Evolutionary conservation across 106 monocot genomes (phyloP), one percentile per base, ranked within the genome.

Genomic region (Ottelia alismoides): DNA sequence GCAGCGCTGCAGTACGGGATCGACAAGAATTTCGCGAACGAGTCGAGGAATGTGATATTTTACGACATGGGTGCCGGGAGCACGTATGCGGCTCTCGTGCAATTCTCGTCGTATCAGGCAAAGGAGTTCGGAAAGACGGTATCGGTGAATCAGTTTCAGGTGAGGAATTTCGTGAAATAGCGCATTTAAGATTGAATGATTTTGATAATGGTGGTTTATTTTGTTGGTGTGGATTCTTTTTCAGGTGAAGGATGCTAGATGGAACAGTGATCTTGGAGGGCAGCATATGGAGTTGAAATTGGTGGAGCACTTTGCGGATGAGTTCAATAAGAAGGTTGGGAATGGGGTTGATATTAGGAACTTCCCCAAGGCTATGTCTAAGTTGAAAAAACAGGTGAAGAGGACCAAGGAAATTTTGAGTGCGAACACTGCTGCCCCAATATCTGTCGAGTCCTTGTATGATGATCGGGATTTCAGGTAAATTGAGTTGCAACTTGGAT

Each of bases 391-490:
- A 49, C 98, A 99, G 67, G 90, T 91, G 0, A 99, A 86, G 61
- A 85, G 98, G 1, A 90, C 98, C 0, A 99, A 99, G 73, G 90
- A 99, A 80, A 91, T 99, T 53, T 62, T 99, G n/a, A 99, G 98
- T 78, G 86, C 98, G 31, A 99, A 99, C 52, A 99, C 74, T 7
- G 73, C 51, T 1, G 98, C 98, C 55, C 86, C 85, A 32, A 79
- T 99, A 60, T 99, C 98, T 57, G 90, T 99, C 44, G 98, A 99
- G 74, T 90, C 98, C 7, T 32, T 99, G 14, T 77, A 83, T 67
- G 82, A 91, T 65, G 98, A 99, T 65, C 60, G 65, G 58, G 98
- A 99, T 77, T 99, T 86, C 65, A 90, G 90, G 98, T 99, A 55
- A 28, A 20, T 43, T 20, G 18, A 55, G 27, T n/a, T n/a, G n/a